phyloP scores from a whole-genome alignment of 495 filamentous ascomycete genomes.

The Neurospora africana region DNA sequence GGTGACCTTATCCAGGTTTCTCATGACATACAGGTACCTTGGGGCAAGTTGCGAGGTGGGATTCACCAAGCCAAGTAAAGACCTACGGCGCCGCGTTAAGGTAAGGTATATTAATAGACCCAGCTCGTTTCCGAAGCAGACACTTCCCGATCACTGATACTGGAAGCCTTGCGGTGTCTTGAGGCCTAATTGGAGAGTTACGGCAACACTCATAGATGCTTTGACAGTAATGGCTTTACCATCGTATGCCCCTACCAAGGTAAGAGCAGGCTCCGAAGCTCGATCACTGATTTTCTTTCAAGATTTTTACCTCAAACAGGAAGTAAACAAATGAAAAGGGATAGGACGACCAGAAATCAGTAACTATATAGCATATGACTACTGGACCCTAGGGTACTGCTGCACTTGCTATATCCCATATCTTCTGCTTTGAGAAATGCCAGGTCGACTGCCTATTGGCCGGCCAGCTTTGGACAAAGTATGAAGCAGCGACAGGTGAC shows the following conservation, averaged over 20 bases:
- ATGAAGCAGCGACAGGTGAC: background rate
- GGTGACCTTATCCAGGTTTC: background rate
- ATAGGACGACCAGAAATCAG: too few species aligned
- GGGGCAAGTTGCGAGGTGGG: background rate
- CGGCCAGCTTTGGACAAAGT: background rate
- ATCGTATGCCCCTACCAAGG: background rate
- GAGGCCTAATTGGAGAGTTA: background rate
- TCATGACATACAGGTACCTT: background rate
- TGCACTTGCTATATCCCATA: background rate
- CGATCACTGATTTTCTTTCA: background rate
- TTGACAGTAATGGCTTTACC: background rate
- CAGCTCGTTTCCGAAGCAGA: background rate
- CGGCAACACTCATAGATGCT: background rate
- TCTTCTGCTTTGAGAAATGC: background rate
- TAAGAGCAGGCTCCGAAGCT: background rate
- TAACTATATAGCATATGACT: background rate
- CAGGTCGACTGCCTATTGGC: background rate
- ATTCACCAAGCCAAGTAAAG: background rate
- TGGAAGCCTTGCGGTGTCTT: background rate
- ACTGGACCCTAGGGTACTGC: background rate
- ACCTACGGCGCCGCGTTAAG: background rate
- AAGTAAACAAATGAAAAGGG: background rate
- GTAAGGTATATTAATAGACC: background rate
- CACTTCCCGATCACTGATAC: background rate
- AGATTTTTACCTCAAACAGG: background rate